Evolutionary conservation across 164 flowering plant genomes (phyloP), one percentile per base, ranked within the genome.

Genomic region (Piper longum): DNA sequence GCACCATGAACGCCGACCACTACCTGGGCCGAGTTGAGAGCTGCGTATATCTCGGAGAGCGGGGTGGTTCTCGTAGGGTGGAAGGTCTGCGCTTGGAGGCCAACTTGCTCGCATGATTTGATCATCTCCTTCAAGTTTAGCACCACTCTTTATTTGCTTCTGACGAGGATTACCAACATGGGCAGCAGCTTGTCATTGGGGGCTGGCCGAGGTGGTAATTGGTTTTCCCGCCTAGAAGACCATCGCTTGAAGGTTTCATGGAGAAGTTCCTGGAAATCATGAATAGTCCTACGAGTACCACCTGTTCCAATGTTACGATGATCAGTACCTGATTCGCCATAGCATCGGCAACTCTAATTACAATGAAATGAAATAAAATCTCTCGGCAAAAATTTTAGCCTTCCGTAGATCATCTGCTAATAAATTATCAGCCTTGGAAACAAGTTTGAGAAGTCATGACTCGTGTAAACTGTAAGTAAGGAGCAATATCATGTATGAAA

Each of bases 1-100:
- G 71, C 71, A 14, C 71, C 71, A 40, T 68, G 71, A 39, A 67
- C 65, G 43, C 70, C 70, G 19, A 67, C 4, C 70, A 68, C 40
- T 14, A 43, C 71, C 5, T 68, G 56, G 12, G 62, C 57, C 4
- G 66, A 45, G 26, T 68, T 56, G 40, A 68, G 41, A n/a, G 40
- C 26, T 17, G 56, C 52, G 55, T 62, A 63, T 18, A 62, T 57
- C n/a, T 62, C 54, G 7, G 62, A 44, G 4, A 68, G 55, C n/a
- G 40, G 65, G 39, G 71, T 57, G 56, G 44, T 14, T 48, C 61
- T 44, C 4, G 11, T 57, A 2, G 62, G 66, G 39, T 51, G 39
- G 44, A 68, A 48, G 36, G 16, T 13, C 14, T 36, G 26, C 2
- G 58, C 71, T 12, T 68, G 58, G 58, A 68, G 62, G 11, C 71